These are phyloP conservation scores for Misopates orontium DNA, from an alignment of 257 asterid genomes.

Conservation along the genomic window DNA sequence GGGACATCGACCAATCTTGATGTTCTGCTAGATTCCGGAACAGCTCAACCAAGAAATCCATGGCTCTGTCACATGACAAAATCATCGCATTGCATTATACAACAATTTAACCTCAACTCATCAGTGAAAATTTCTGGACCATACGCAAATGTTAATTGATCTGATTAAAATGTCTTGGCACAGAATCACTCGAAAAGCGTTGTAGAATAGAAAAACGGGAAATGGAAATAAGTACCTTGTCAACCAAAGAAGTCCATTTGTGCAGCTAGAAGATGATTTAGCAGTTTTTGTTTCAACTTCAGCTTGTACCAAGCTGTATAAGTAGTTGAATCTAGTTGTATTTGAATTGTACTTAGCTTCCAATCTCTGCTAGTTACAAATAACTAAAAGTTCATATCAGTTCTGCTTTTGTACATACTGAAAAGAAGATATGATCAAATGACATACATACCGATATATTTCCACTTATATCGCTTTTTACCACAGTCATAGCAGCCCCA, in stretches of 20 bases:
- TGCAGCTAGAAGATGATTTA: slow-evolving; percentile 79
- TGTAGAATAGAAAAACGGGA: too few species aligned
- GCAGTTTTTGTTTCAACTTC: slow-evolving; percentile 81
- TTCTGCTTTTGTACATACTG: not conserved
- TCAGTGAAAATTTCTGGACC: too few species aligned
- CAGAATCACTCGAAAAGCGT: too few species aligned
- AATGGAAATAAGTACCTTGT: slow-evolving; percentile 56
- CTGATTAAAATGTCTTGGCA: too few species aligned
- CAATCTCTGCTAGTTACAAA: slow-evolving; percentile 56
- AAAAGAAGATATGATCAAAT: not conserved
- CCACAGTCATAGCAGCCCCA: slow-evolving; percentile 80
- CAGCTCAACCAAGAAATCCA: slow-evolving; percentile 82
- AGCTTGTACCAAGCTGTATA: slow-evolving; percentile 77
- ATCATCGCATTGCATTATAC: not conserved
- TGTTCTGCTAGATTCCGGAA: slow-evolving; percentile 60
- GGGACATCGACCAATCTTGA: slow-evolving; percentile 73
- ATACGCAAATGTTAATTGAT: too few species aligned
- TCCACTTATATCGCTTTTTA: slow-evolving; percentile 72
- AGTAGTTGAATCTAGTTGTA: slow-evolving; percentile 67
- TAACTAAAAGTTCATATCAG: slow-evolving; percentile 1
- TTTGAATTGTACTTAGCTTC: slow-evolving; percentile 67
- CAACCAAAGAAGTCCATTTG: slow-evolving; percentile 83
- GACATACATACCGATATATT: slow-evolving; percentile 53
- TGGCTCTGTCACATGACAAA: slow-evolving; percentile 47
- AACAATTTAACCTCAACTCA: not conserved